These are phyloP conservation scores for Liriodendron chinense DNA, from an alignment of 164 flowering plant genomes.

Conservation along the genomic window DNA sequence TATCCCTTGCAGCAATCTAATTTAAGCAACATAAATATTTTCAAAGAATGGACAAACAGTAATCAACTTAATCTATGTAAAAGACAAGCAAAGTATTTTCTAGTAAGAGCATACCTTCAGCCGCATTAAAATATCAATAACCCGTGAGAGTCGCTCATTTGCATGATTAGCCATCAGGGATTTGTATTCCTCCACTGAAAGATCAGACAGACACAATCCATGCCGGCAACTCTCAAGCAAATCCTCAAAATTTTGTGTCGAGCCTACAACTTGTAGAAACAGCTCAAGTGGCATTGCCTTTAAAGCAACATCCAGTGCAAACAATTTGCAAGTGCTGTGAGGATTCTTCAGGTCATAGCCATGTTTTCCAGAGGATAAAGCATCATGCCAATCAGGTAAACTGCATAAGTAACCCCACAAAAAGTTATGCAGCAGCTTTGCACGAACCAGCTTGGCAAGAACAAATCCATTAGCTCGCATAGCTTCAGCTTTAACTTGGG, in stretches of 20 bases:
- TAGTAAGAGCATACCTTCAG: slow-evolving; percentile 52
- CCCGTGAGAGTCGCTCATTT: slow-evolving; percentile 62
- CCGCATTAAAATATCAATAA: slow-evolving; percentile 66
- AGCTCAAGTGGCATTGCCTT: slow-evolving; percentile 89
- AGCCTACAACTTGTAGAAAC: slow-evolving; percentile 81
- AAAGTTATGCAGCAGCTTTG: slow-evolving; percentile 75
- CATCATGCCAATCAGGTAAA: slow-evolving; percentile 47
- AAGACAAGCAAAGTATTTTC: neutral
- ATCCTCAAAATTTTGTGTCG: slow-evolving; percentile 52
- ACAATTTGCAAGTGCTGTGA: slow-evolving; percentile 54
- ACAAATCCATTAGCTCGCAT: slow-evolving; percentile 90
- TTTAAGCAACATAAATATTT: too few relatives aligned
- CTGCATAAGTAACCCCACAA: slow-evolving; percentile 61
- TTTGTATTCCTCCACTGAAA: slow-evolving; percentile 56
- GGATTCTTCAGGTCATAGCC: slow-evolving; percentile 41
- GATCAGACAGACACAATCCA: slow-evolving; percentile 71
- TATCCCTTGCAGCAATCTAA: neutral
- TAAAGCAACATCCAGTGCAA: slow-evolving; percentile 58
- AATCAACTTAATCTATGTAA: too few relatives aligned
- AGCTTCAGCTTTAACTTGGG: slow-evolving; percentile 45
- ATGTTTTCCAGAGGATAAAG: slow-evolving; percentile 32
- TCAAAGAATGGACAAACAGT: too few relatives aligned
- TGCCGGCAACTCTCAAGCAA: slow-evolving; percentile 65
- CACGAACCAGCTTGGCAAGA: slow-evolving; percentile 84
- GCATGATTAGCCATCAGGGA: slow-evolving; percentile 69